Base-by-base conservation (phyloP, 2,329 filamentous ascomycete genomes). In the Scedosporium boydii region DNA sequence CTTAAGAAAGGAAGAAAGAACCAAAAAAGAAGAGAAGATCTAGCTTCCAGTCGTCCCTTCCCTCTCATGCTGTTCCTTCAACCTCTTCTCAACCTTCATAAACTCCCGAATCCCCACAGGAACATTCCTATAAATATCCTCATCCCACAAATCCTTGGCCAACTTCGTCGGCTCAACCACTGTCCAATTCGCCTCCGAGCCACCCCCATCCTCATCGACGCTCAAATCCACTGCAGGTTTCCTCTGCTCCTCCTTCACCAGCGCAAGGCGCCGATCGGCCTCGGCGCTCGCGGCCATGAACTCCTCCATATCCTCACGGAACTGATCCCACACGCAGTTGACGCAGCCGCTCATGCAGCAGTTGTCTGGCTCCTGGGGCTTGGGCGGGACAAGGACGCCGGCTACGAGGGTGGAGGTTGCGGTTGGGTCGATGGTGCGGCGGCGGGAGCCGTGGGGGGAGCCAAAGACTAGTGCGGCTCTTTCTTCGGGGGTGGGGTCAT, bases 291-390 rank as follows among this genome's bases (percentile, higher is more conserved):
- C 82, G 14, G 79, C 77, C 3, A 87, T 88, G 91, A 92, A 98
- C 63, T 90, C 89, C 73, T 98, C 93, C 75, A 98, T 82, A 60
- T 98, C 95, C 67, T 99, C 93, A 7, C 93, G 83, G 74, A 87
- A 98, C 61, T 86, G 80, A 69, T 97, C 93, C 93, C 93, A 98
- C 2, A 98, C 95, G 74, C 95, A 99, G 73, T 98, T 93, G 58
- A 96, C 93, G 72, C 95, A 99, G 3, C 95, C 95, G 70, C 90
- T 95, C 95, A 99, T 99, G 76, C 95, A 99, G 81, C 95, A 99
- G 72, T 99, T 97, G 70, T 98, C 95, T 3, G 95, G 95, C 75
- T 99, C 93, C 58, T 86, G 82, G 1, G 95, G 95, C 58, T 84
- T 84, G 0, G 92, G 93, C 1, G 95, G 95, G 4, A 98, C 88